Percentiles rank a stretch among this genome's conserved stretches.
These are phyloP conservation scores for Dendrocalamus latiflorus DNA, from an alignment of 202 grass and related monocot species.

Conservation along the genomic window DNA sequence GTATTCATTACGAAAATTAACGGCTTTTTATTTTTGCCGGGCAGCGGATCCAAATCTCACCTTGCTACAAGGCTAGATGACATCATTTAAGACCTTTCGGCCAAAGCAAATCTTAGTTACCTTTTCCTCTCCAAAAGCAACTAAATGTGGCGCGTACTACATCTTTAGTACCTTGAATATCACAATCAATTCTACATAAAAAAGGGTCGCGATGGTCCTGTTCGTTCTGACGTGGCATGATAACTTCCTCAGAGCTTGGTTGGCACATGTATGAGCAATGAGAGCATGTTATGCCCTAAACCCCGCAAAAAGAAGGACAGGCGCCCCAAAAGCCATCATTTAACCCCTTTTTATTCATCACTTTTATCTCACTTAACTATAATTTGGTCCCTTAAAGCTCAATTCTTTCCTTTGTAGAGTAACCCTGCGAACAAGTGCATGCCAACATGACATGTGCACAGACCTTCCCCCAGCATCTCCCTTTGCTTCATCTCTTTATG, in stretches of 20 bases:
- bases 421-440: not conserved
- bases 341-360: not conserved
- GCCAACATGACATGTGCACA: slow-evolving; percentile 60
- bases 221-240: slow-evolving; percentile 41
- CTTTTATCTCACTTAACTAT: slow-evolving; percentile 15
- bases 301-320: slow-evolving; percentile 12
- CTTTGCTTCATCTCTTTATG: slow-evolving; percentile 38
- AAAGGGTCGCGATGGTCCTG: not conserved
- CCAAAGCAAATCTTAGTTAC: not conserved
- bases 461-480: slow-evolving; percentile 14
- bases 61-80: not conserved
- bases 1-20: not conserved
- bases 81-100: not conserved
- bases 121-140: not conserved
- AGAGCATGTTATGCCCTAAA: slow-evolving; percentile 31
- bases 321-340: slow-evolving; percentile 25
- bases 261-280: slow-evolving; percentile 40
- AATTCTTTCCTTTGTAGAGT: slow-evolving; percentile 40
- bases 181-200: not conserved
- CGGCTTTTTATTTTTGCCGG: too few species aligned
- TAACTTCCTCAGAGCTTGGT: slow-evolving; percentile 8
- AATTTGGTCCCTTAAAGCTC: slow-evolving; percentile 27
- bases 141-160: slow-evolving; percentile 7
- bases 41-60: not conserved
- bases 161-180: not conserved